Evolutionary conservation across 2,329 filamentous ascomycete species (phyloP).

Genomic region (Elsinoe ampelina): DNA sequence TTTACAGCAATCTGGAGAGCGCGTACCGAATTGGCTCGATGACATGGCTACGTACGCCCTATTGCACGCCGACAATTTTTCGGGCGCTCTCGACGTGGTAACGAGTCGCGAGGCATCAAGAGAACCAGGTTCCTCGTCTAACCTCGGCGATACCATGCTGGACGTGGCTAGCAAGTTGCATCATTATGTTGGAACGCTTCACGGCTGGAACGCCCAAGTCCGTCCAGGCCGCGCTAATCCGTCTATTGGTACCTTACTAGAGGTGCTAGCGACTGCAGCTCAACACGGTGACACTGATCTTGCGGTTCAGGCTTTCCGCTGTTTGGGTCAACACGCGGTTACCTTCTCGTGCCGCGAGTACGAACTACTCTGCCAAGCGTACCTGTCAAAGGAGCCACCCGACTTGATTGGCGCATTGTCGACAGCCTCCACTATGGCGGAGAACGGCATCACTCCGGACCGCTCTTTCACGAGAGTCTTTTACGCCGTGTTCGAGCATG

Average conservation of each 20-base stretch:
- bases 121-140: background rate
- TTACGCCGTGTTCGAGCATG: conserved; percentile 44
- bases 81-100: conserved; percentile 65
- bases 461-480: conserved; percentile 55
- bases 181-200: conserved; percentile 54
- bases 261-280: conserved; percentile 63
- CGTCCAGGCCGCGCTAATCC: conserved; percentile 50
- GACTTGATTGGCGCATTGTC: conserved; percentile 60
- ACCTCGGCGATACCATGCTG: conserved; percentile 40
- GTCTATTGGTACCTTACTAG: conserved; percentile 54
- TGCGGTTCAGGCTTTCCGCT: conserved; percentile 60
- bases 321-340: conserved; percentile 50
- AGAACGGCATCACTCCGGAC: conserved; percentile 50
- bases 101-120: conserved; percentile 20
- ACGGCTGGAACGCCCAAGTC: conserved; percentile 63
- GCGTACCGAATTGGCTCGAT: conserved; percentile 62
- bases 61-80: conserved; percentile 61
- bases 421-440: conserved; percentile 63
- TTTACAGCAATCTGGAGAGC: conserved; percentile 48
- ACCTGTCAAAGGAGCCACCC: conserved; percentile 42
- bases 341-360: conserved; percentile 62
- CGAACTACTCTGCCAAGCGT: conserved; percentile 66
- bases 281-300: conserved; percentile 57
- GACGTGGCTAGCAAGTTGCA: conserved; percentile 56
- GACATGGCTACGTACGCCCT: conserved; percentile 69